Conservation (phyloP, 768 basidiomycete genomes). For the Tulasnella sp. region DNA sequence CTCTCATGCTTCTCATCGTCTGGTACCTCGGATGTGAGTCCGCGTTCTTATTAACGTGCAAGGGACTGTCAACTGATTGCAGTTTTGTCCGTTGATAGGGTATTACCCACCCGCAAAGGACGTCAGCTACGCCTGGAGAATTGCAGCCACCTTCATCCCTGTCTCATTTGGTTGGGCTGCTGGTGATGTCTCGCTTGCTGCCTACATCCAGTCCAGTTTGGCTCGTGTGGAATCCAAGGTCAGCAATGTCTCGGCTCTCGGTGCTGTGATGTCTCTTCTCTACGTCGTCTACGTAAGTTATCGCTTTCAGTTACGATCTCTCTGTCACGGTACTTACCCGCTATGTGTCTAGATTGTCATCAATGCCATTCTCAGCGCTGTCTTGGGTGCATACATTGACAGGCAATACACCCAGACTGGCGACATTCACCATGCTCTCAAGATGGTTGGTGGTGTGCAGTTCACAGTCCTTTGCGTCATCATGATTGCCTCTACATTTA, state of each 20-base stretch:
- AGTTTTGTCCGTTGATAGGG: conserved; percentile 17
- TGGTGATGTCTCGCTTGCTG: conserved; percentile 25
- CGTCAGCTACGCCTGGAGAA: conserved; percentile 20
- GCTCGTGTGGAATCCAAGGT: conserved; percentile 9
- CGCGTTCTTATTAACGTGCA: conserved; percentile 11
- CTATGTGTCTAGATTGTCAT: conserved; percentile 17
- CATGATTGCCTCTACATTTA: conserved; percentile 21
- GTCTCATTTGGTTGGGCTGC: conserved; percentile 24
- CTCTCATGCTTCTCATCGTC: too few relatives aligned
- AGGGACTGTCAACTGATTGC: conserved; percentile 18
- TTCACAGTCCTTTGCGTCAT: conserved; percentile 23
- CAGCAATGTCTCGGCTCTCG: conserved; percentile 21
- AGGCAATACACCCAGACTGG: conserved; percentile 14
- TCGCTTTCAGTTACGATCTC: neutral
- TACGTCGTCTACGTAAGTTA: conserved; percentile 14
- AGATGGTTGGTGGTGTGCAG: conserved; percentile 18
- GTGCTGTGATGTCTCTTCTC: conserved; percentile 25
- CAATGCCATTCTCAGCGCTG: conserved; percentile 22
- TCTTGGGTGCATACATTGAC: conserved; percentile 25
- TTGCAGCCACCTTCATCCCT: conserved; percentile 21
- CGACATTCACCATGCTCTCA: conserved; percentile 18
- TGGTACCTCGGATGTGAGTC: neutral
- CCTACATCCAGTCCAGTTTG: conserved; percentile 24
- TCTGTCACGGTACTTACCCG: neutral
- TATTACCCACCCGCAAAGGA: conserved; percentile 1